Base-by-base conservation (phyloP, 148 eudicot genomes). In the Nepenthes mirabilis region DNA sequence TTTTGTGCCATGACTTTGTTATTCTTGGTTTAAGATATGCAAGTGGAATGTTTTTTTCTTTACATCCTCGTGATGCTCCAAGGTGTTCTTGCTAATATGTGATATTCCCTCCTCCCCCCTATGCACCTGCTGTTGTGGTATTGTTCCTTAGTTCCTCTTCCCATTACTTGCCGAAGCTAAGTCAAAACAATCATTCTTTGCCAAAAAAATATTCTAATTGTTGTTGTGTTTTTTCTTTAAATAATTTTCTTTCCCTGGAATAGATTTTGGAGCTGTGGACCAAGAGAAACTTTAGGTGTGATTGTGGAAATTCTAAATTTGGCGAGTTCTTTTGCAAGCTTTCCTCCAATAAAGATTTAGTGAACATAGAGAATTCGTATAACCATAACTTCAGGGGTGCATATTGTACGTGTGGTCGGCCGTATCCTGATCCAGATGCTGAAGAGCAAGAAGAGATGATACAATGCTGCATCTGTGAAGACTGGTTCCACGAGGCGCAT, bases 301-400 rank as follows among this genome's bases (percentile, higher is more conserved):
- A 93, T 56, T 93, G 99, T 76, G 99, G 99, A 57, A 94, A 94
- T 72, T 94, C 99, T 10, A 94, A 89, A 70, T 94, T 94, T 70
- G 99, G 99, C 59, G 85, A 82, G 77, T 76, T 73, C 78, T 86
- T 73, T 64, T 94, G 99, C 87, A 89, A 89, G 87, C 91, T 94
- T 63, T 78, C 62, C 43, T 57, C 96, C 12, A 77, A 67, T 71
- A 94, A 94, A 75, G 99, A 94, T 66, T 63, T 79, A 12, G 99
- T 84, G 67, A 94, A 94, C 72, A 63, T 58, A 52, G 83, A 89
- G 52, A 94, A 94, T 69, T 60, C 74, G 2, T 94, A 94, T 60
- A 94, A 89, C 62, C 99, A 94, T 49, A 94, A 94, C 64, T 94
- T 89, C 71, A 94, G 83, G 72, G 99, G 99, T 61, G 61, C 59